A percentile compares a stretch with the other conserved stretches of the same genome.
phyloP scores from a whole-genome alignment of 2,329 filamentous ascomycete genomes.

The Xylariaceae sp. region DNA sequence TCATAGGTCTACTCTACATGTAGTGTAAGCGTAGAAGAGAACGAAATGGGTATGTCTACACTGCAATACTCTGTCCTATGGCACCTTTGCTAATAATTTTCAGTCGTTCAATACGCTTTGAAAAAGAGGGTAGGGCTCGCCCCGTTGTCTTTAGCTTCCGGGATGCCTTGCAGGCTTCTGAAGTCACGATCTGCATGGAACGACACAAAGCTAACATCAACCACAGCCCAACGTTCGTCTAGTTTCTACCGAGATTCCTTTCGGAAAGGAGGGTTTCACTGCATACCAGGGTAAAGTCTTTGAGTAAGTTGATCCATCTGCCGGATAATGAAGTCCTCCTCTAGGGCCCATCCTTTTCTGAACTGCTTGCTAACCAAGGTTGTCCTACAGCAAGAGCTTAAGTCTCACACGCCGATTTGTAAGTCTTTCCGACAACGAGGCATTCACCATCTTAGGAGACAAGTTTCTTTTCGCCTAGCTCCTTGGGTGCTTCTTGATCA shows the following conservation, averaged over 20 bases:
- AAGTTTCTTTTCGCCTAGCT: too few relatives aligned
- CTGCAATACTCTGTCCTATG: not conserved
- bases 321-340: not conserved
- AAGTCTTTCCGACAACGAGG: slow-evolving; percentile 56
- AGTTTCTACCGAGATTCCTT: slow-evolving; percentile 83
- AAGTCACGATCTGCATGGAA: not conserved
- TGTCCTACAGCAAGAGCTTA: slow-evolving; percentile 52
- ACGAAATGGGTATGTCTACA: slow-evolving; percentile 51
- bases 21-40: slow-evolving; percentile 87
- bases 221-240: slow-evolving; percentile 85
- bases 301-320: slow-evolving; percentile 40
- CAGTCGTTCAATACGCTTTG: slow-evolving; percentile 86
- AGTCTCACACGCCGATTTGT: slow-evolving; percentile 72
- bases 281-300: slow-evolving; percentile 89
- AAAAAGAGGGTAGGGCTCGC: slow-evolving; percentile 47
- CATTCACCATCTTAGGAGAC: not conserved
- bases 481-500: too few relatives aligned
- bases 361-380: slow-evolving; percentile 1
- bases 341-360: not conserved
- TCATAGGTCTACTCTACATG: slow-evolving; percentile 70
- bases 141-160: not conserved
- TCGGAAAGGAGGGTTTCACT: slow-evolving; percentile 89
- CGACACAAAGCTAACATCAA: slow-evolving; percentile 1
- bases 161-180: not conserved
- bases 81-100: slow-evolving; percentile 3